Conservation (phyloP, 2,329 filamentous ascomycete species). For the Diaporthe ilicicola region DNA sequence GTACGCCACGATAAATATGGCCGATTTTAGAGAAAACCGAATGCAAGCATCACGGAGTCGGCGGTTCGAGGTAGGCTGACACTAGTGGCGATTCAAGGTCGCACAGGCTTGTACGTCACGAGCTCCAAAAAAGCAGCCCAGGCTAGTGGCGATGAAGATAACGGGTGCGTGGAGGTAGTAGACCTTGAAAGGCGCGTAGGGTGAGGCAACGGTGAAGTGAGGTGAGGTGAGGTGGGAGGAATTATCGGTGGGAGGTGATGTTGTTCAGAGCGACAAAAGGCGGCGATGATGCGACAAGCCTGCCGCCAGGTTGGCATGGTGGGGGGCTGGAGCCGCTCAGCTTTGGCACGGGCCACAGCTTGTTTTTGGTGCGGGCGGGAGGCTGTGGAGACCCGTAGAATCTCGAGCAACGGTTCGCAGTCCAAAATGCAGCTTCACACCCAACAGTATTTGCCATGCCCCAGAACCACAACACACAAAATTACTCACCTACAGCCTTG, state of each 20-base stretch:
- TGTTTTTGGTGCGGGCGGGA: background rate
- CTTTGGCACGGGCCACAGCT: conserved; percentile 12
- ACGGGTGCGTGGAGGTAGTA: background rate
- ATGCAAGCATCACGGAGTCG: conserved; percentile 23
- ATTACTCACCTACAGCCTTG: no score
- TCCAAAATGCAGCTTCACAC: no score
- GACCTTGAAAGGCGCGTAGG: conserved; percentile 1
- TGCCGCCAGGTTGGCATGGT: conserved; percentile 19
- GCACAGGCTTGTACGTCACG: conserved; percentile 9
- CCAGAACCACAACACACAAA: no score
- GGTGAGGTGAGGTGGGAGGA: conserved; percentile 3
- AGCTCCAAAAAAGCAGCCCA: background rate
- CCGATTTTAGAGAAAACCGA: conserved; percentile 28
- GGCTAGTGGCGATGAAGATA: background rate
- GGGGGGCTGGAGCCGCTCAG: conserved; percentile 15
- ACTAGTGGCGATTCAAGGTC: conserved; percentile 24
- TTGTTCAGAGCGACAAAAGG: conserved; percentile 1
- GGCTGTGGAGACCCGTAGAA: background rate
- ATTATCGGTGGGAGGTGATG: conserved; percentile 5
- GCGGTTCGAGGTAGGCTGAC: conserved; percentile 13
- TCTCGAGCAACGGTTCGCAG: background rate
- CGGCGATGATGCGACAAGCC: conserved; percentile 25
- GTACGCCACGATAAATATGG: conserved; percentile 32
- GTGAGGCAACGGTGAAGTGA: background rate
- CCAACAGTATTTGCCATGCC: no score